phyloP scores from a whole-genome alignment of 495 filamentous ascomycete species.

The Cetradonia linearis region DNA sequence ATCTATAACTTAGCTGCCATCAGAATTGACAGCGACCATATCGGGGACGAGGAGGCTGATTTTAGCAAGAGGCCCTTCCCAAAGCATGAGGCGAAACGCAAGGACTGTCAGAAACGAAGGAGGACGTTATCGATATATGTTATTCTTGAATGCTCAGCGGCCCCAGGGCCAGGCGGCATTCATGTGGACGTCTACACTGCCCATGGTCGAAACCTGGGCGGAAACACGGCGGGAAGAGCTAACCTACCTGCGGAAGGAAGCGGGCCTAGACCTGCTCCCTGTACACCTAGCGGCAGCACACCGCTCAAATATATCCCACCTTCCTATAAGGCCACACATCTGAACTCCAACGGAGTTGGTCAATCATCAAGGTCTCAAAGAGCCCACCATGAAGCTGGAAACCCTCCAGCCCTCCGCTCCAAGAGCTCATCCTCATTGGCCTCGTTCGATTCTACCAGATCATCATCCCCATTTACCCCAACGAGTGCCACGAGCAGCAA shows the following conservation, averaged over 20 bases:
- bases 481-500: not conserved
- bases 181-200: too few relatives aligned
- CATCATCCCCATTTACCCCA: not conserved
- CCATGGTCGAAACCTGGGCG: too few relatives aligned
- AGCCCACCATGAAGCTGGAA: too few relatives aligned
- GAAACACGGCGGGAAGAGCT: not conserved
- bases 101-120: not conserved
- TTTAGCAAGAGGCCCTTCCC: not conserved
- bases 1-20: constrained; percentile 5
- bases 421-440: not conserved
- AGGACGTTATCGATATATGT: constrained; percentile 1
- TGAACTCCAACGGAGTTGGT: not conserved
- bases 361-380: not conserved
- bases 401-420: not conserved
- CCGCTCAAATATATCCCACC: not conserved
- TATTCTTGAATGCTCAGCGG: not conserved
- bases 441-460: not conserved
- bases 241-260: not conserved
- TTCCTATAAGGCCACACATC: not conserved
- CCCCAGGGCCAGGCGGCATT: too few relatives aligned
- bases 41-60: not conserved
- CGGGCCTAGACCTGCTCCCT: not conserved
- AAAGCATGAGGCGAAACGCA: not conserved
- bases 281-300: not conserved
- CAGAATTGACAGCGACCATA: not conserved